These are phyloP conservation scores for Dendrobium nobile DNA, from an alignment of 106 monocot genomes.

Conservation along the genomic window DNA sequence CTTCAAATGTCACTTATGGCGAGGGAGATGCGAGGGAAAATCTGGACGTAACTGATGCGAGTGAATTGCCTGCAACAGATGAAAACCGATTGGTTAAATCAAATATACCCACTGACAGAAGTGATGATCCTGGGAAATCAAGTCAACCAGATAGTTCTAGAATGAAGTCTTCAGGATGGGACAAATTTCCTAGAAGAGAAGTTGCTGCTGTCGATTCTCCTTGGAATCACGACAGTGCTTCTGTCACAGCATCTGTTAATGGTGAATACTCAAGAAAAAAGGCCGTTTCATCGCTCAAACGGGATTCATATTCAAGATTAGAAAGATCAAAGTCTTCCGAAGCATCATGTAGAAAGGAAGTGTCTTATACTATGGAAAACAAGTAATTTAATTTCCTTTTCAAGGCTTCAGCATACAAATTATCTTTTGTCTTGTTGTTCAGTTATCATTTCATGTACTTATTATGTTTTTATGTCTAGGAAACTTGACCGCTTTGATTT, in stretches of 20 bases:
- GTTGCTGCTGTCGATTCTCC: slow-evolving; percentile 7
- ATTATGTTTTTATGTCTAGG: slow-evolving; percentile 20
- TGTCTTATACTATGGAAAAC: slow-evolving; percentile 30
- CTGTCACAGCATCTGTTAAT: background rate
- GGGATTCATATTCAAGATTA: slow-evolving; percentile 31
- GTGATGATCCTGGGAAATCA: slow-evolving; percentile 20
- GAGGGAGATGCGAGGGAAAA: background rate
- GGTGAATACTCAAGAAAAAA: slow-evolving; percentile 16
- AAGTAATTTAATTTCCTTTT: slow-evolving; percentile 48
- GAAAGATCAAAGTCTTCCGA: slow-evolving; percentile 41
- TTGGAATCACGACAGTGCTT: slow-evolving; percentile 3
- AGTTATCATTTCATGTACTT: background rate
- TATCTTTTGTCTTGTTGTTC: background rate
- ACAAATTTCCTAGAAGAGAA: slow-evolving; percentile 38
- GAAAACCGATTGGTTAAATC: background rate
- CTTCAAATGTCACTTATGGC: slow-evolving; percentile 19
- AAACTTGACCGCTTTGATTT: slow-evolving; percentile 16
- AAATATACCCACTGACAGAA: background rate
- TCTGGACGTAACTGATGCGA: slow-evolving; percentile 1
- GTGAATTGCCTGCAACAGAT: background rate
- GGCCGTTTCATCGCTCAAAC: slow-evolving; percentile 13
- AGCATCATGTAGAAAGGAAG: slow-evolving; percentile 27
- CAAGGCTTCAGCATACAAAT: background rate
- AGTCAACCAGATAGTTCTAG: slow-evolving; percentile 16
- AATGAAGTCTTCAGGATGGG: slow-evolving; percentile 70